A percentile compares a stretch with the other conserved stretches of the same genome.
These are phyloP conservation scores for Carex cristatella DNA, from an alignment of 176 grass and related monocot genomes.

Conservation along the genomic window DNA sequence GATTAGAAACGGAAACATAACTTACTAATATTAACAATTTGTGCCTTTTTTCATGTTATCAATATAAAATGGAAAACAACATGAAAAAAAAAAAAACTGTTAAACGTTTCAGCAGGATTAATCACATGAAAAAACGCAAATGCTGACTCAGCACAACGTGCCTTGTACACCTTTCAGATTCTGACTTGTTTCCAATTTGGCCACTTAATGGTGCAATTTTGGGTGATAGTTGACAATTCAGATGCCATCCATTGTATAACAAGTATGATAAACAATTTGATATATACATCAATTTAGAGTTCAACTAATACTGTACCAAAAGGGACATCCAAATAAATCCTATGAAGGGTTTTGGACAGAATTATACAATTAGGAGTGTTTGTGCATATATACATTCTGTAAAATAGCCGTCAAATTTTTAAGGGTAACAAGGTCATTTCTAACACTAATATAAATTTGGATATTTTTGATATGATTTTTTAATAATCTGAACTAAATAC, in stretches of 20 bases:
- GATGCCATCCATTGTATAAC: neutral
- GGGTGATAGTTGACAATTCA: neutral
- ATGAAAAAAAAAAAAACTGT: neutral
- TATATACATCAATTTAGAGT: neutral
- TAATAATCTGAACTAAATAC: neutral
- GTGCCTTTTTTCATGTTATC: neutral
- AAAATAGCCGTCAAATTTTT: no score
- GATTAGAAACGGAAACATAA: constrained; percentile 5
- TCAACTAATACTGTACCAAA: neutral
- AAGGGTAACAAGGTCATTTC: no score
- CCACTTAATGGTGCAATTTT: neutral
- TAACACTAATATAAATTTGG: no score
- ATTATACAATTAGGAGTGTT: neutral
- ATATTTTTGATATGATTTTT: no score
- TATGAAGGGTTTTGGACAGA: neutral
- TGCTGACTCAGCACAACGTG: constrained; percentile 8
- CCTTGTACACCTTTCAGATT: neutral
- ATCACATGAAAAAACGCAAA: neutral
- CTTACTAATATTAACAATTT: neutral
- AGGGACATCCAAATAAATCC: neutral
- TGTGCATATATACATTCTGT: no score
- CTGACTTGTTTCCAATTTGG: neutral
- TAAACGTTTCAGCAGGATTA: neutral
- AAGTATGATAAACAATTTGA: neutral
- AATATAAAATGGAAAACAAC: neutral